Percentiles rank a stretch among this genome's conserved stretches.
phyloP scores from a whole-genome alignment of 2,329 filamentous ascomycete genomes.

The Cadophora luteo-olivacea region DNA sequence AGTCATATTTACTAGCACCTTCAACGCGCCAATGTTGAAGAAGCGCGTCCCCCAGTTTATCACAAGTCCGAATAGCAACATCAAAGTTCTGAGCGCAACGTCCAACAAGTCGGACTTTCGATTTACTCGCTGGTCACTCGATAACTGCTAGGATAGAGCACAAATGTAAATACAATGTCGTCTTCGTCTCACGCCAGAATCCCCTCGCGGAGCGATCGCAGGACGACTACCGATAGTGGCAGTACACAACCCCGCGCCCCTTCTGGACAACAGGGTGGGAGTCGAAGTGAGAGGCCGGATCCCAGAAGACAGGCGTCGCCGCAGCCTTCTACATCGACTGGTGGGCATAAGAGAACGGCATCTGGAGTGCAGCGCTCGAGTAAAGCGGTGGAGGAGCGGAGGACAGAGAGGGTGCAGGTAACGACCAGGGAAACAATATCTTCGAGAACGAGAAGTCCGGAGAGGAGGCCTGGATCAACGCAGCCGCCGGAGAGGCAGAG shows the following conservation, averaged over 20 bases:
- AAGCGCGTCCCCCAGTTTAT: conserved; percentile 10
- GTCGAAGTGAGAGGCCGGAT: conserved; percentile 39
- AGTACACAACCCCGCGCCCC: conserved; percentile 41
- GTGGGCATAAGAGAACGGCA: conserved; percentile 60
- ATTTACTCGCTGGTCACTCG: not conserved
- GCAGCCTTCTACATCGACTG: conserved; percentile 30
- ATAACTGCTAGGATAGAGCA: not conserved
- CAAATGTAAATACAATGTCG: conserved; percentile 44
- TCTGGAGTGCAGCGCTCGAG: conserved; percentile 61
- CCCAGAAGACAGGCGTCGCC: conserved; percentile 39
- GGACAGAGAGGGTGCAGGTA: conserved; percentile 63
- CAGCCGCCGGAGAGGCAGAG: conserved; percentile 34
- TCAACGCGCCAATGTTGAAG: conserved; percentile 14
- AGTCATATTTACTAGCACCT: conserved; percentile 6
- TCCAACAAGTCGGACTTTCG: not conserved
- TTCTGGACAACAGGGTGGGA: conserved; percentile 38
- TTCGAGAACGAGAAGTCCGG: conserved; percentile 64
- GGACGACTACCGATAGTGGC: conserved; percentile 41
- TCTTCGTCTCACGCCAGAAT: conserved; percentile 43
- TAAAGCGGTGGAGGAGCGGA: conserved; percentile 53
- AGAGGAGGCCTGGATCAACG: conserved; percentile 44
- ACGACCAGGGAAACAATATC: conserved; percentile 69
- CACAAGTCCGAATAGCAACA: not conserved
- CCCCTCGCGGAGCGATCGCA: conserved; percentile 42
- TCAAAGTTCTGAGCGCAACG: not conserved